Evolutionary conservation across 305 asterid species (phyloP).

Genomic region (Caryopteris hybrid): DNA sequence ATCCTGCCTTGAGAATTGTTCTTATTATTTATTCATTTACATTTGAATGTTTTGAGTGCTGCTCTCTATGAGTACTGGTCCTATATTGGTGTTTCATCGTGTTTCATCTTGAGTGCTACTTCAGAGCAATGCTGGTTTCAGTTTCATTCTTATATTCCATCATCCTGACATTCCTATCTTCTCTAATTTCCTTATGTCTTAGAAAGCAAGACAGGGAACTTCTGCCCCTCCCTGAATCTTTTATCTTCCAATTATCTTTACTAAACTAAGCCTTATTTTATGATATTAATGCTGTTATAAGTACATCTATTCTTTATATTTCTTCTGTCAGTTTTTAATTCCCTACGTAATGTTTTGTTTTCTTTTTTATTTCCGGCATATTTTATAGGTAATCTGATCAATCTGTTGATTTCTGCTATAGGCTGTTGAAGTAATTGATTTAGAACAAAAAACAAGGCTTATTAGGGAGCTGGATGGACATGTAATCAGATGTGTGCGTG

Average conservation of each 20-base stretch:
- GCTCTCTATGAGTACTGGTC: background rate
- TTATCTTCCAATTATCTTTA: too few relatives aligned
- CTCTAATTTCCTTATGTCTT: too few relatives aligned
- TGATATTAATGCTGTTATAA: too few relatives aligned
- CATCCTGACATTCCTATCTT: too few relatives aligned
- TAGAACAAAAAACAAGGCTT: conserved; percentile 65
- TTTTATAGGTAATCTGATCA: too few relatives aligned
- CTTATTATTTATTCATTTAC: background rate
- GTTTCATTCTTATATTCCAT: background rate
- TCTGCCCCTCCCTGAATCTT: too few relatives aligned
- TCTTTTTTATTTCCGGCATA: too few relatives aligned
- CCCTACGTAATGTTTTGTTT: background rate
- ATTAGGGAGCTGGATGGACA: conserved; percentile 74
- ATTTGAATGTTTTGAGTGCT: background rate
- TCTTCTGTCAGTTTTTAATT: too few relatives aligned
- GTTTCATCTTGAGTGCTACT: background rate
- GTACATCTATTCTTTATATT: too few relatives aligned
- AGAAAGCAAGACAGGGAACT: too few relatives aligned
- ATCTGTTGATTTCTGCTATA: conserved; percentile 9
- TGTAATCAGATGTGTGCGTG: conserved; percentile 72
- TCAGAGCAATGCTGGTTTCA: background rate
- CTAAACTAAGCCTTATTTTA: too few relatives aligned
- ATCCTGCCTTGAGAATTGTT: background rate
- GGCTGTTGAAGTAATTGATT: conserved; percentile 71
- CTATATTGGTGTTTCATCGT: background rate